phyloP scores from a whole-genome alignment of 768 basidiomycete species.

The Pleurotus eryngii region DNA sequence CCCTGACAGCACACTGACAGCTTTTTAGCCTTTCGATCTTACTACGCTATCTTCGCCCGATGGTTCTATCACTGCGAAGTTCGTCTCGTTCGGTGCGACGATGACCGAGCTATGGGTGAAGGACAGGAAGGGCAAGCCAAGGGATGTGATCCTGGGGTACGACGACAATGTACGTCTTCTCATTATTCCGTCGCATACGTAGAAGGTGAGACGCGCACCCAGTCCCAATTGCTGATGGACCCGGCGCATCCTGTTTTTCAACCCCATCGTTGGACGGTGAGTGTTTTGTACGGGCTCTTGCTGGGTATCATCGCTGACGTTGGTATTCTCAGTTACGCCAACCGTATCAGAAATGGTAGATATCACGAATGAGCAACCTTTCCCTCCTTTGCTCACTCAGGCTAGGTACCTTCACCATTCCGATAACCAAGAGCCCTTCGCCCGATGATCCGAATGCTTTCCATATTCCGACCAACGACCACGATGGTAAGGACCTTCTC shows the following conservation, averaged over 20 bases:
- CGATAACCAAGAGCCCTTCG: constrained; percentile 42
- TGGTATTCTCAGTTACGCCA: constrained; percentile 38
- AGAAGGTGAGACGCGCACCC: not conserved
- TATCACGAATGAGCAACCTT: not conserved
- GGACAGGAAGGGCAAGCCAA: constrained; percentile 42
- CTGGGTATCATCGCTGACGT: not conserved
- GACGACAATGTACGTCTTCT: constrained; percentile 43
- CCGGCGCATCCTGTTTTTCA: constrained; percentile 45
- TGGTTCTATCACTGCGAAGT: constrained; percentile 54
- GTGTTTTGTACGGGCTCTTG: constrained; percentile 1
- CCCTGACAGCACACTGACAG: not conserved
- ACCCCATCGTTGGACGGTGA: constrained; percentile 33
- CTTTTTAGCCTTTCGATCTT: constrained; percentile 42
- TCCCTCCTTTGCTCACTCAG: not conserved
- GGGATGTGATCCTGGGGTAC: constrained; percentile 57
- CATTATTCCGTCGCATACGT: not conserved
- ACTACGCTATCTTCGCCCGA: constrained; percentile 48
- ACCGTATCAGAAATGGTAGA: constrained; percentile 48
- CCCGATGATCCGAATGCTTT: constrained; percentile 41
- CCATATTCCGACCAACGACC: constrained; percentile 49
- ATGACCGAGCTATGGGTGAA: constrained; percentile 55
- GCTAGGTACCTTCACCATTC: constrained; percentile 51
- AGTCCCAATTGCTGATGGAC: constrained; percentile 41
- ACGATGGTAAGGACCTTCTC: constrained; percentile 33
- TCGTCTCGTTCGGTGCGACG: constrained; percentile 55